Evolutionary conservation across 345 rosid genomes (phyloP).

Genomic region (Carallia brachiata): DNA sequence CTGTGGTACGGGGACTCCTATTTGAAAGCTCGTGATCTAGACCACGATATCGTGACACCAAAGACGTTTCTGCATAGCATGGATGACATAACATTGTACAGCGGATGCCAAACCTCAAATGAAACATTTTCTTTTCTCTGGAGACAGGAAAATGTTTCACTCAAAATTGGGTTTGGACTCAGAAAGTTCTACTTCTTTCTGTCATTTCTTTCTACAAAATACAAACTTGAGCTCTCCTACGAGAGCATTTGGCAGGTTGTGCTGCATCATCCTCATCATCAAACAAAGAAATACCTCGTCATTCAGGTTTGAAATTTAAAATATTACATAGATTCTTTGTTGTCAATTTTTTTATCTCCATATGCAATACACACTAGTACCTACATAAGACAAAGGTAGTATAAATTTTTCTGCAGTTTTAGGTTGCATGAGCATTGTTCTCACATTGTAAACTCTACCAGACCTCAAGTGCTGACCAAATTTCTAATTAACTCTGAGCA

Average conservation of each 20-base stretch:
- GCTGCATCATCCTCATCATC: conserved; percentile 14
- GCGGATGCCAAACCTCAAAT: conserved; percentile 29
- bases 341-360: neutral
- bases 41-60: conserved; percentile 12
- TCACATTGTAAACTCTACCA: too few species aligned
- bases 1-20: conserved; percentile 37
- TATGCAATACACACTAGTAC: too few species aligned
- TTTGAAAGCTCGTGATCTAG: neutral
- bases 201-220: neutral
- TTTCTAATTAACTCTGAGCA: too few species aligned
- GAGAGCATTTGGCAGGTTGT: conserved; percentile 37
- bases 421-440: too few species aligned
- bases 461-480: too few species aligned
- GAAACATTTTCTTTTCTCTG: conserved; percentile 30
- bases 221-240: conserved; percentile 36
- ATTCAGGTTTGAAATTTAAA: conserved; percentile 34
- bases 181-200: conserved; percentile 28
- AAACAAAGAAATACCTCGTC: conserved; percentile 16
- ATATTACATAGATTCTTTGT: neutral
- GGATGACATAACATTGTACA: conserved; percentile 17
- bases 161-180: conserved; percentile 19
- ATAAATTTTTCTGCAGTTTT: too few species aligned
- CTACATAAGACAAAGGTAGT: too few species aligned
- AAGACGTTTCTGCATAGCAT: conserved; percentile 3
- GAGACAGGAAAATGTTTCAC: conserved; percentile 19